Percentiles rank a stretch among this genome's conserved stretches.
phyloP scores from a whole-genome alignment of 208 protist genomes.

The Strigomonas culicis region DNA sequence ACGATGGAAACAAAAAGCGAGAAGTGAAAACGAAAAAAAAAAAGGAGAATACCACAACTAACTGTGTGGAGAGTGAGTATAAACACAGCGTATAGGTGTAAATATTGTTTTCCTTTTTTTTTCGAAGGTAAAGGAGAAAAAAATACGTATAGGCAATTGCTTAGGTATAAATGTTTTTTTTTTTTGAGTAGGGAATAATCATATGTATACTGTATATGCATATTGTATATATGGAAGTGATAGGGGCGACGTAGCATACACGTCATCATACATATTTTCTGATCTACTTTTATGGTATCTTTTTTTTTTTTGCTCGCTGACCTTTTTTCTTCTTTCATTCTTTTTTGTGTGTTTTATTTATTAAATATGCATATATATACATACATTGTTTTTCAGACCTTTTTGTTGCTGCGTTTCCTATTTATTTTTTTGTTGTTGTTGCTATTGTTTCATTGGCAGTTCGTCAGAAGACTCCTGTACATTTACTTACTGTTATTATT shows the following conservation, averaged over 20 bases:
- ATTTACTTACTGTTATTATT: not conserved
- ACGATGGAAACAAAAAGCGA: constrained; percentile 1
- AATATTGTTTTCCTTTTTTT: not conserved
- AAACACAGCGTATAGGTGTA: not conserved
- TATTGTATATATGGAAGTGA: not conserved
- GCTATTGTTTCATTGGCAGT: not conserved
- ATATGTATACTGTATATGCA: not conserved
- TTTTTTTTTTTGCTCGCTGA: constrained; percentile 10
- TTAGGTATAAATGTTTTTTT: not conserved
- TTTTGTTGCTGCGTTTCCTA: not conserved
- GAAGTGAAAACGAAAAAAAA: constrained; percentile 12
- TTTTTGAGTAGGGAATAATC: not conserved
- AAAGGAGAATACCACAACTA: not conserved
- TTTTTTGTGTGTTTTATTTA: not conserved
- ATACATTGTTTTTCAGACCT: not conserved
- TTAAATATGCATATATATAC: not conserved
- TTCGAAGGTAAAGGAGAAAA: not conserved
- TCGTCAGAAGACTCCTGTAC: not conserved
- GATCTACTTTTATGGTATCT: constrained; percentile 1
- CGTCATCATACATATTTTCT: constrained; percentile 6
- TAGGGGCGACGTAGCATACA: not conserved
- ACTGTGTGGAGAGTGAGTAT: not conserved
- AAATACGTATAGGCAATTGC: constrained; percentile 9
- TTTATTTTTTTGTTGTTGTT: not conserved
- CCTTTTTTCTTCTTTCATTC: constrained; percentile 4